phyloP scores from a whole-genome alignment of 2,329 filamentous ascomycete species.

The Clonostachys rhizophaga region DNA sequence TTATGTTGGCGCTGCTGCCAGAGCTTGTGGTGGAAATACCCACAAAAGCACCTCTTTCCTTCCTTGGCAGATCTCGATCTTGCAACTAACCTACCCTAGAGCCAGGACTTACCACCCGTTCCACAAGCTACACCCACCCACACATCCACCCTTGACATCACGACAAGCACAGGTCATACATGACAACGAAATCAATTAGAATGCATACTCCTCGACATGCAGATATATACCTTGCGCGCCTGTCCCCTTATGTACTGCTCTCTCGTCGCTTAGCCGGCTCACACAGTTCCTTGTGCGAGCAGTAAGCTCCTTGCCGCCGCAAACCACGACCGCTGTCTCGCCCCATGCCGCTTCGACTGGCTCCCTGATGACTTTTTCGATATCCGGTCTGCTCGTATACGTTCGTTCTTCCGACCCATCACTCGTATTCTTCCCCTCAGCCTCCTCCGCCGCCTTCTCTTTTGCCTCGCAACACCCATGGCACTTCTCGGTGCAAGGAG shows the following conservation, averaged over 20 bases:
- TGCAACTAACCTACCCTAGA: too few species aligned
- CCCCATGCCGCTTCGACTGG: background rate
- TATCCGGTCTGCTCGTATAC: background rate
- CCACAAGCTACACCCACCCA: too few species aligned
- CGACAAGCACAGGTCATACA: too few species aligned
- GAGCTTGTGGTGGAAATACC: too few species aligned
- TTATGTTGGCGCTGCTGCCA: too few species aligned
- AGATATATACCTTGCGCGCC: constrained; percentile 58
- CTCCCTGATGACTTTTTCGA: background rate
- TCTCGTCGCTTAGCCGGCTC: constrained; percentile 50
- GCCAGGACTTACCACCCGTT: too few species aligned
- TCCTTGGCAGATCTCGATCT: too few species aligned
- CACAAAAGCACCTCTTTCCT: too few species aligned
- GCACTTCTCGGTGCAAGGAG: background rate
- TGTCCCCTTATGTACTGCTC: constrained; percentile 60
- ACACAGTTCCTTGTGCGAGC: constrained; percentile 32
- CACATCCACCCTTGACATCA: too few species aligned
- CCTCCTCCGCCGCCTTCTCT: background rate
- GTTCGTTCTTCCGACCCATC: background rate
- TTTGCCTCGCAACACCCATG: background rate
- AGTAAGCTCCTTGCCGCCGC: background rate
- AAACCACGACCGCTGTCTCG: background rate
- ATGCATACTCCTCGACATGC: constrained; percentile 56
- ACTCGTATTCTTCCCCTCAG: background rate
- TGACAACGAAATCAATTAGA: constrained; percentile 19